Conservation (phyloP, 2,329 filamentous ascomycete species). For the Neofusicoccum umdonicola region DNA sequence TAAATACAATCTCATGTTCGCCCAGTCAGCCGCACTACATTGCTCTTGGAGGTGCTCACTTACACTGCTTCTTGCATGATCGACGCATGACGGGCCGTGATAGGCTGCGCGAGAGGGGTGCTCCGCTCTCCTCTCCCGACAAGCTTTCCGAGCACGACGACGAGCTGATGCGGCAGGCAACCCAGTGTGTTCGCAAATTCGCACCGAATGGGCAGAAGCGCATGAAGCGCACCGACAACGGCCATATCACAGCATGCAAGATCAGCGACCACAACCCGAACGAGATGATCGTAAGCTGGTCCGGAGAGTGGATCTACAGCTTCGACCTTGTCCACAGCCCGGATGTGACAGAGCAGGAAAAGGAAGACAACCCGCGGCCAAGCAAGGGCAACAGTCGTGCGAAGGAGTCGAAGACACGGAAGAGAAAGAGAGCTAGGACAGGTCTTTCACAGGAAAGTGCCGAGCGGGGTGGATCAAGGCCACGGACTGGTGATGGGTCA, state of each 20-base stretch:
- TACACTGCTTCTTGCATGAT: slow-evolving; percentile 68
- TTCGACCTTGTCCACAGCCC: slow-evolving; percentile 62
- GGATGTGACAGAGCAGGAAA: slow-evolving; percentile 49
- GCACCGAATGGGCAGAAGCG: slow-evolving; percentile 58
- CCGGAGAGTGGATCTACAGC: slow-evolving; percentile 63
- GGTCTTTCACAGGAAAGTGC: slow-evolving; percentile 41
- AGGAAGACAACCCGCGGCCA: background rate
- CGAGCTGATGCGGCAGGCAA: slow-evolving; percentile 58
- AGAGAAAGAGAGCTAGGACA: slow-evolving; percentile 57
- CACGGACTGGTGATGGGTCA: slow-evolving; percentile 44
- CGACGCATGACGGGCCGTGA: slow-evolving; percentile 66
- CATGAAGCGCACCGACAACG: slow-evolving; percentile 55
- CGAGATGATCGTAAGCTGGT: slow-evolving; percentile 68
- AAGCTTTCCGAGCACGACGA: slow-evolving; percentile 48
- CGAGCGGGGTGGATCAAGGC: slow-evolving; percentile 47
- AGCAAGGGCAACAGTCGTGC: slow-evolving; percentile 16
- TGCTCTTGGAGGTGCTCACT: slow-evolving; percentile 65
- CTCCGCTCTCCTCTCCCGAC: slow-evolving; percentile 40
- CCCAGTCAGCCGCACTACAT: slow-evolving; percentile 68
- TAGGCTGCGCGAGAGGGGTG: slow-evolving; percentile 53
- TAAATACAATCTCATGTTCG: slow-evolving; percentile 68
- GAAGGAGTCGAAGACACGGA: slow-evolving; percentile 42
- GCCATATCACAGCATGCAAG: slow-evolving; percentile 69
- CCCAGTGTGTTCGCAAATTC: slow-evolving; percentile 65
- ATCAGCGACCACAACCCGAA: slow-evolving; percentile 68